Evolutionary conservation across 1,139 yeast species (phyloP).

Genomic region (Candida neerlandica): DNA sequence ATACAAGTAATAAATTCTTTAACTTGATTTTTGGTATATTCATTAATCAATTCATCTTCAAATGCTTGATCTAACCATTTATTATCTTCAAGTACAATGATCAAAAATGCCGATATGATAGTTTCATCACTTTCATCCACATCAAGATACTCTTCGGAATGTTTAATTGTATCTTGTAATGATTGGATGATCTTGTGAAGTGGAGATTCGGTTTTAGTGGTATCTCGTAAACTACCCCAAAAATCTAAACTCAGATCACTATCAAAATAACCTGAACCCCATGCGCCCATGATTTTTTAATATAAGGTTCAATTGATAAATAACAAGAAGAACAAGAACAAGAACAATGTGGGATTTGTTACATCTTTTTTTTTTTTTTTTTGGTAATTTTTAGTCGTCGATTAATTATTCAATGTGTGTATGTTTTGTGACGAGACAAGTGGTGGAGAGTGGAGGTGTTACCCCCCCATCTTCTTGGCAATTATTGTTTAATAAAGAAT

Average conservation of each 20-base stretch:
- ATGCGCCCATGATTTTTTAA: constrained; percentile 17
- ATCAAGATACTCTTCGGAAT: constrained; percentile 12
- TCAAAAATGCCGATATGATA: constrained; percentile 11
- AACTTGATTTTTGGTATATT: constrained; percentile 8
- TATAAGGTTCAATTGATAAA: neutral
- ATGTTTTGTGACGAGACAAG: no score
- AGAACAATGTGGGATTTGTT: no score
- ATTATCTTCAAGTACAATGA: constrained; percentile 10
- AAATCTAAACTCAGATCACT: constrained; percentile 19
- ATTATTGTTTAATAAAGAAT: no score
- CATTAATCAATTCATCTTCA: neutral
- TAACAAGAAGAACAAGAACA: neutral
- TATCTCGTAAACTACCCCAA: constrained; percentile 8
- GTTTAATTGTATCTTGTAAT: constrained; percentile 2
- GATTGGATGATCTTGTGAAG: constrained; percentile 9
- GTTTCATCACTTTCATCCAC: constrained; percentile 13
- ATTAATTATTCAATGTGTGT: no score
- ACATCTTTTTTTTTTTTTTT: no score
- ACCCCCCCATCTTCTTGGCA: no score
- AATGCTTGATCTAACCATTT: constrained; percentile 6
- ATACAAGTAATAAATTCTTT: constrained; percentile 6
- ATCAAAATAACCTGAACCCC: constrained; percentile 20
- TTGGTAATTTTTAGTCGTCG: no score
- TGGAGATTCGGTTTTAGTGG: constrained; percentile 7
- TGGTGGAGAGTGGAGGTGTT: no score